Evolutionary conservation across 257 asterid species (phyloP).

Genomic region (Solanum rostratum): DNA sequence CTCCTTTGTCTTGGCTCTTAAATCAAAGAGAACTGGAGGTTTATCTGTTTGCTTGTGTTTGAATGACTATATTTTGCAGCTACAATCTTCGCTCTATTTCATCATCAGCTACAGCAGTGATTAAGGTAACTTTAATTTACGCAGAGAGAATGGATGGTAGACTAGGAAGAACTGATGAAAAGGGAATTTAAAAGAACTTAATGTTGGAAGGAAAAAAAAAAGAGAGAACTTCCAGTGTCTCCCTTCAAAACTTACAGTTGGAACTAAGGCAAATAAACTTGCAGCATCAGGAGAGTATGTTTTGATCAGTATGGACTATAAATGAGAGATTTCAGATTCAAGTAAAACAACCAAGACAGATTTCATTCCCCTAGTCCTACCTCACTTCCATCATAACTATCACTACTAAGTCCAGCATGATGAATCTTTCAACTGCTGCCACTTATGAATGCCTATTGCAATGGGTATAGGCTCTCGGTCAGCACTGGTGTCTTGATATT

Average conservation of each 20-base stretch:
- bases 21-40: neutral
- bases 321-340: neutral
- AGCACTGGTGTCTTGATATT: neutral
- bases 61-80: conserved; percentile 31
- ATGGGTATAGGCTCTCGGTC: neutral
- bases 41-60: neutral
- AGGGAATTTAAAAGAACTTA: neutral
- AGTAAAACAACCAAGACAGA: neutral
- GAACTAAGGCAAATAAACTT: neutral
- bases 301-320: neutral
- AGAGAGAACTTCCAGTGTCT: neutral
- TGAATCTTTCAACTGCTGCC: neutral
- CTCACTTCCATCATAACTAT: neutral
- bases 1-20: neutral
- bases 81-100: conserved; percentile 96
- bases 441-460: neutral
- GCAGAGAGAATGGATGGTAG: neutral
- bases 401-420: neutral
- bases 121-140: conserved; percentile 45
- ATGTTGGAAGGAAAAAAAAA: neutral
- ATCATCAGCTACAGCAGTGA: conserved; percentile 82
- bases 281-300: neutral
- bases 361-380: neutral
- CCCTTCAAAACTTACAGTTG: neutral
- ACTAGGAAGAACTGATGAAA: neutral